phyloP scores from a whole-genome alignment of 139 green algal genomes.

The Mesotaenium endlicherianum region DNA sequence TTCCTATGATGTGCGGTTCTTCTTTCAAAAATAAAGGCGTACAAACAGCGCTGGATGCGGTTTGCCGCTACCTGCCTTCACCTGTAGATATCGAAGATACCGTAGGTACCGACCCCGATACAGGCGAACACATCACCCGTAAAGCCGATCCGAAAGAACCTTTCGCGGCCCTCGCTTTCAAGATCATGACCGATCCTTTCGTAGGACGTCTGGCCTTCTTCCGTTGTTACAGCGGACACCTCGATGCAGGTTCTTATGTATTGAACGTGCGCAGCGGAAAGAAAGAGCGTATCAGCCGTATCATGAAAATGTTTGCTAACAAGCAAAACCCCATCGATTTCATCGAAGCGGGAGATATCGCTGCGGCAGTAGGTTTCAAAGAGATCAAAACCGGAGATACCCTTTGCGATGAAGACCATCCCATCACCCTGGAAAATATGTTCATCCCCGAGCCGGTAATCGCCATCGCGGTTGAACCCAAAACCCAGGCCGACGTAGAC shows the following conservation, averaged over 20 bases:
- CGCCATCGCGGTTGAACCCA: conserved; percentile 96
- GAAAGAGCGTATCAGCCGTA: conserved; percentile 93
- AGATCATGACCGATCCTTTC: conserved; percentile 96
- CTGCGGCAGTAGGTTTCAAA: conserved; percentile 85
- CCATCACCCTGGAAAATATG: conserved; percentile 96
- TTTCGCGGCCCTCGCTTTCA: conserved; percentile 95
- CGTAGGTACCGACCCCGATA: conserved; percentile 64
- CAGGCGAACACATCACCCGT: conserved; percentile 68
- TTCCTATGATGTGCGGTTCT: conserved; percentile 87
- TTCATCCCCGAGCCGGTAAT: conserved; percentile 99
- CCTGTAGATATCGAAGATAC: conserved; percentile 69
- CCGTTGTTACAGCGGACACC: conserved; percentile 83
- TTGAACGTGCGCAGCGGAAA: conserved; percentile 88
- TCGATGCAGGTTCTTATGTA: conserved; percentile 79
- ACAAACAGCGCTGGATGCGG: conserved; percentile 87
- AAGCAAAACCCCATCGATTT: conserved; percentile 86
- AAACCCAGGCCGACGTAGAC: conserved; percentile 89
- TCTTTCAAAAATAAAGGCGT: conserved; percentile 99
- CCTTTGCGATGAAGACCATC: conserved; percentile 84
- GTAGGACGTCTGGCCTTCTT: conserved; percentile 87
- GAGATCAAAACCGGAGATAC: conserved; percentile 90
- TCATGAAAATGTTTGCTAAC: conserved; percentile 98
- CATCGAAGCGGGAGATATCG: conserved; percentile 85
- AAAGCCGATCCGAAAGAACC: conserved; percentile 76
- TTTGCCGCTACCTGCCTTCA: conserved; percentile 88